A percentile compares a stretch with the other conserved stretches of the same genome.
Conservation (phyloP, 2,329 filamentous ascomycete genomes). For the Nemania sp. region DNA sequence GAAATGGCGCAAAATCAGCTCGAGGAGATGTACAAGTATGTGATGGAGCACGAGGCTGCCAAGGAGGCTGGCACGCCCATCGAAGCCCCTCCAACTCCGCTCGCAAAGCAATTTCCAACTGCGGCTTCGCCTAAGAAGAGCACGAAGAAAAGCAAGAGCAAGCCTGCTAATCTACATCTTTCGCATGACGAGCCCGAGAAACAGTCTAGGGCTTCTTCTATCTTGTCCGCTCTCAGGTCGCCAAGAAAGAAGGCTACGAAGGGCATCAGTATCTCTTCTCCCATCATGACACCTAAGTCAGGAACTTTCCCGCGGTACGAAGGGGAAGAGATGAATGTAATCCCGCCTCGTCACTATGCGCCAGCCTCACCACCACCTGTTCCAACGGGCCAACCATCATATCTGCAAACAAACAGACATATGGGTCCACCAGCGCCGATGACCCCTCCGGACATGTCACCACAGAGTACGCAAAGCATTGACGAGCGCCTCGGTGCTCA, state of each 20-base stretch:
- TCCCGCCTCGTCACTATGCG: slow-evolving; percentile 61
- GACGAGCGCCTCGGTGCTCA: slow-evolving; percentile 58
- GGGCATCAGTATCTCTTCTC: slow-evolving; percentile 64
- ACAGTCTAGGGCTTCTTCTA: slow-evolving; percentile 61
- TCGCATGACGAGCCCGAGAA: slow-evolving; percentile 49
- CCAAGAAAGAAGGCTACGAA: slow-evolving; percentile 56
- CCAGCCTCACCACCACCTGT: slow-evolving; percentile 61
- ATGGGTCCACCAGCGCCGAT: slow-evolving; percentile 47
- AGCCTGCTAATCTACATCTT: slow-evolving; percentile 47
- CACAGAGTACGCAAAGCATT: slow-evolving; percentile 55
- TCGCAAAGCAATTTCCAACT: slow-evolving; percentile 37
- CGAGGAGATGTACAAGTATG: slow-evolving; percentile 87
- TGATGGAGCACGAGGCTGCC: slow-evolving; percentile 83
- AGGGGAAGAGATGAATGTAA: slow-evolving; percentile 59
- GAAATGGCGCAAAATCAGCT: slow-evolving; percentile 79
- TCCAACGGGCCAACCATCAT: slow-evolving; percentile 50
- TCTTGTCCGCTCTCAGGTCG: slow-evolving; percentile 64
- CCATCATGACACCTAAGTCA: slow-evolving; percentile 66
- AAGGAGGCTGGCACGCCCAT: slow-evolving; percentile 60
- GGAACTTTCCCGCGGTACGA: slow-evolving; percentile 60
- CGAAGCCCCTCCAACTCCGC: slow-evolving; percentile 47
- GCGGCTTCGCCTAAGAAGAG: slow-evolving; percentile 47
- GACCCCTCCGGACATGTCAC: slow-evolving; percentile 51
- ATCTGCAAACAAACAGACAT: slow-evolving; percentile 37
- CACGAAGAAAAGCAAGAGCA: slow-evolving; percentile 47